Evolutionary conservation across 345 rosid species (phyloP), one percentile per base, ranked within the genome.

Genomic region (Salix arbutifolia): DNA sequence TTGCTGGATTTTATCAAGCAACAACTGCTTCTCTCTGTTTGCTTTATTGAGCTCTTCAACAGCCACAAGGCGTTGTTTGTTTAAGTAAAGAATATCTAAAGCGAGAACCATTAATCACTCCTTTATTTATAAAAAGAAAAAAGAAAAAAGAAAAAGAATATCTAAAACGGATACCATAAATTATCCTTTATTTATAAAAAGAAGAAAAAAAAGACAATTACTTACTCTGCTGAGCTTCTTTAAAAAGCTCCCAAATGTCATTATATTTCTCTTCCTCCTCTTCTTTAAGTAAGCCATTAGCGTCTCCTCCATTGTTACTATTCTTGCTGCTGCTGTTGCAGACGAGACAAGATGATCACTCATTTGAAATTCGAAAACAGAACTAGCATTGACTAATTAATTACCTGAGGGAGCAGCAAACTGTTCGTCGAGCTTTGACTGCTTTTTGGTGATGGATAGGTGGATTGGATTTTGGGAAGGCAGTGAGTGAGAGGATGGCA

Each of bases 161-260:
- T 93, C 97, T 93, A 65, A n/a, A 76, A 44, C 25, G 2, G 3
- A 8, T 4, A 53, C 14, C 67, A 72, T 25, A 8, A 30, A 8
- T 30, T 26, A 62, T 62, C 67, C 0, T 12, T n/a, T 1, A 33
- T 25, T 8, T 3, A 30, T 50, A 30, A 40, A 40, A 8, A 76
- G 28, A 40, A 58, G 10, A 48, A 4, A 40, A 40, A 65, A 78
- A 73, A 65, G 28, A 28, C 37, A 33, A 25, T 7, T 30, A 76
- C 70, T 76, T 77, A 93, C 97, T 93, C 83, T 77, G 88, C 76
- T 91, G 96, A 83, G 94, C 96, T 86, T 93, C 93, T 83, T 58
- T 88, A 73, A 91, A 93, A 68, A 88, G 89, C 69, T 62, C 52
- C 97, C 96, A 89, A 65, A 90, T 83, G 21, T 86, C 89, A 31